Conservation (phyloP, 192 early-diverging fungal species). For the Spinellus fusiger region DNA sequence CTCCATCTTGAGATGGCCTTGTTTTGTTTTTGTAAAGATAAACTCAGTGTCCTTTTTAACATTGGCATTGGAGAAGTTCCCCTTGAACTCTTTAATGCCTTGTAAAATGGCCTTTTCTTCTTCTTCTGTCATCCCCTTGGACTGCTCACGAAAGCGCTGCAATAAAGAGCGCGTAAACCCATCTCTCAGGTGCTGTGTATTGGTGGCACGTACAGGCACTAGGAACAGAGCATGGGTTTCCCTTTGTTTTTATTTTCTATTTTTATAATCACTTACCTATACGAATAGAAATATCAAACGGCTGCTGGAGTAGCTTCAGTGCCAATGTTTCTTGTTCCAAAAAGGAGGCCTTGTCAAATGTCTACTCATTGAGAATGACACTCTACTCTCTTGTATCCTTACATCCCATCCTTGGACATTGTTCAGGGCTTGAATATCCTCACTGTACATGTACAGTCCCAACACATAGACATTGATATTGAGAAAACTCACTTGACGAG, state of each 20-base stretch:
- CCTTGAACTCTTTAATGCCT: constrained; percentile 47
- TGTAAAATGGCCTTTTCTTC: constrained; percentile 41
- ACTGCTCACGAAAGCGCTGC: constrained; percentile 32
- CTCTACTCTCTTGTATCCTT: neutral
- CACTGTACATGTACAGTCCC: constrained; percentile 41
- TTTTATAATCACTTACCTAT: constrained; percentile 24
- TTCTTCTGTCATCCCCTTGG: constrained; percentile 32
- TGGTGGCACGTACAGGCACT: constrained; percentile 42
- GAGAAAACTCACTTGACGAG: constrained; percentile 47
- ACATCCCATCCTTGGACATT: constrained; percentile 30
- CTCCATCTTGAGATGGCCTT: constrained; percentile 34
- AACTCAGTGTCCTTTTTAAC: constrained; percentile 41
- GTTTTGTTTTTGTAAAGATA: constrained; percentile 38
- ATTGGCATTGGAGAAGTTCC: constrained; percentile 39
- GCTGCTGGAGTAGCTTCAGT: constrained; percentile 26
- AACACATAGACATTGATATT: constrained; percentile 49
- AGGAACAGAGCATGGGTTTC: constrained; percentile 11
- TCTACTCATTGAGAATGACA: constrained; percentile 2
- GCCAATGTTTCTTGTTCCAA: constrained; percentile 24
- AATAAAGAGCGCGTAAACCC: constrained; percentile 44
- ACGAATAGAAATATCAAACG: constrained; percentile 41
- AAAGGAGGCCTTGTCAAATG: constrained; percentile 30
- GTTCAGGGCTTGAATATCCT: constrained; percentile 38
- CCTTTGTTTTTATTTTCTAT: constrained; percentile 11
- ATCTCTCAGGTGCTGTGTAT: constrained; percentile 50